These are phyloP conservation scores for Haberlea rhodopensis DNA, from an alignment of 257 asterid genomes.

Conservation along the genomic window DNA sequence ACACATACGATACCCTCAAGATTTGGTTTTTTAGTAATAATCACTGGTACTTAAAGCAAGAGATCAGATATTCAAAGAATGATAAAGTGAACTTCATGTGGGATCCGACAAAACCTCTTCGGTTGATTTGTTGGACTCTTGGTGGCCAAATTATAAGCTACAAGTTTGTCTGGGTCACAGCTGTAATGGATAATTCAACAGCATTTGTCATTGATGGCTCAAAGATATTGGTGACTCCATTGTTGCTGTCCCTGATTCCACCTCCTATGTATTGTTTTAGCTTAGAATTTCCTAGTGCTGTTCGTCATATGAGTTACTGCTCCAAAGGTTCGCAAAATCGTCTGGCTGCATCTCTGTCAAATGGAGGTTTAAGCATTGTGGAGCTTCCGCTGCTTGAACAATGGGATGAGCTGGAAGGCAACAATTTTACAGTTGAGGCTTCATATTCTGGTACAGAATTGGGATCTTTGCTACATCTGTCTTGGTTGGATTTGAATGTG, in stretches of 20 bases:
- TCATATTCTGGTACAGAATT: slow-evolving; percentile 36
- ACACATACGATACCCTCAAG: slow-evolving; percentile 62
- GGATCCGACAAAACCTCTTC: slow-evolving; percentile 73
- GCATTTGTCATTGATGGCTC: slow-evolving; percentile 87
- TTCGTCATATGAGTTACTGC: slow-evolving; percentile 51
- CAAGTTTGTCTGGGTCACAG: slow-evolving; percentile 81
- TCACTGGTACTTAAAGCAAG: slow-evolving; percentile 93
- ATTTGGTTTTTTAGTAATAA: slow-evolving; percentile 85
- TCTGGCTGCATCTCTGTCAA: slow-evolving; percentile 76
- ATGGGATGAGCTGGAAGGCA: slow-evolving; percentile 94
- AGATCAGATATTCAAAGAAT: slow-evolving; percentile 64
- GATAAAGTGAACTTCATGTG: slow-evolving; percentile 69
- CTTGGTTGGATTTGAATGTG: slow-evolving; percentile 70
- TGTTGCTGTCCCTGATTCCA: slow-evolving; percentile 75
- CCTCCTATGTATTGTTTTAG: slow-evolving; percentile 80
- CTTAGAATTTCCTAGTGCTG: slow-evolving; percentile 63
- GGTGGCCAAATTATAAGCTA: slow-evolving; percentile 55
- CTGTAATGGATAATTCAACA: slow-evolving; percentile 70
- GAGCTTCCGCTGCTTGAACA: slow-evolving; percentile 76
- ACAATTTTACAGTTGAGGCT: slow-evolving; percentile 55
- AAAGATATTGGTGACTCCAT: slow-evolving; percentile 68
- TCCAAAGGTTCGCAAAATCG: slow-evolving; percentile 44
- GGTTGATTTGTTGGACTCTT: slow-evolving; percentile 71
- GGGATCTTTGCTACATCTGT: slow-evolving; percentile 54
- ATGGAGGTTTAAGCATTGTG: slow-evolving; percentile 75